Conservation (phyloP, 2,329 filamentous ascomycete genomes). For the Fusarium brevicatenulatum region DNA sequence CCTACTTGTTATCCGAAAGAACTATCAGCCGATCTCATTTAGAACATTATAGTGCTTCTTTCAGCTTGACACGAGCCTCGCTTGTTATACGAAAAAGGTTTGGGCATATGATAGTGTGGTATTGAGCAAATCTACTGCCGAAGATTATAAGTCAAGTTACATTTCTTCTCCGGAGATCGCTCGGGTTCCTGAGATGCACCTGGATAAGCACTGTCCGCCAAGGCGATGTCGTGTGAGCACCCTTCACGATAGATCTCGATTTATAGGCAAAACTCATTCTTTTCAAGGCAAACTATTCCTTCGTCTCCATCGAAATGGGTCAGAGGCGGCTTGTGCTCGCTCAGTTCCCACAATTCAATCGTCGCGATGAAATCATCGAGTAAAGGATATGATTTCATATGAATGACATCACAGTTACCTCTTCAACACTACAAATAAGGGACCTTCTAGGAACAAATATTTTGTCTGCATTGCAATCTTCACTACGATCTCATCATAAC, state of each 20-base stretch:
- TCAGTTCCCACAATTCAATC: slow-evolving; percentile 33
- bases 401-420: slow-evolving; percentile 35
- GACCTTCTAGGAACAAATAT: not conserved
- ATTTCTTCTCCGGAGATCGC: not conserved
- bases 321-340: not conserved
- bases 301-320: not conserved
- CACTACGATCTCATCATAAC: not conserved
- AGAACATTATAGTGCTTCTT: no score
- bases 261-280: not conserved
- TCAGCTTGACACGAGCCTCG: no score
- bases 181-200: not conserved
- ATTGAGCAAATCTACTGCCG: not conserved
- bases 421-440: slow-evolving; percentile 25
- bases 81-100: fast-evolving
- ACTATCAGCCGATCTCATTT: not conserved
- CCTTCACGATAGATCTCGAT: slow-evolving; percentile 24
- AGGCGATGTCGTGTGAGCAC: slow-evolving; percentile 1
- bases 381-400: slow-evolving; percentile 40
- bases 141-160: not conserved
- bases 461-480: not conserved
- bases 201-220: slow-evolving; percentile 7
- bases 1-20: not conserved
- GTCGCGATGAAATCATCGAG: slow-evolving; percentile 42
- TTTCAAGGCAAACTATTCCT: not conserved
- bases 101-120: not conserved